Conservation (phyloP, 345 rosid species). For the Populus tremula region DNA sequence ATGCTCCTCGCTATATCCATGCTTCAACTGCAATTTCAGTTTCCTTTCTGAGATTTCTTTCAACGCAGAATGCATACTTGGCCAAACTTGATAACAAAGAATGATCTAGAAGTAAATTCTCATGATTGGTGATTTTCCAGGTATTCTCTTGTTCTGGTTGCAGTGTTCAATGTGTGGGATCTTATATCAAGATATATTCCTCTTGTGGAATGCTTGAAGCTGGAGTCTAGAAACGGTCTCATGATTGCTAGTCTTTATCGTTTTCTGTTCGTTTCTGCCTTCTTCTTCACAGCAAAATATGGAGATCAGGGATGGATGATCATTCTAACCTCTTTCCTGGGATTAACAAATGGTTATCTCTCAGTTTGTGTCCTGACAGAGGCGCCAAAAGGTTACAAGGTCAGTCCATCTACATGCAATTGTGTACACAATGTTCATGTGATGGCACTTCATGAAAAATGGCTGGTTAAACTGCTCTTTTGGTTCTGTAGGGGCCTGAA, state of each 20-base stretch:
- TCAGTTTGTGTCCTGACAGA: constrained; percentile 74
- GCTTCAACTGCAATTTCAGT: no score
- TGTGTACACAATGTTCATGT: background rate
- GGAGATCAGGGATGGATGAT: constrained; percentile 96
- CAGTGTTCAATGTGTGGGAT: constrained; percentile 66
- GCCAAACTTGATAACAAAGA: no score
- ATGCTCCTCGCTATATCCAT: no score
- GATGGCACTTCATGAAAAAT: background rate
- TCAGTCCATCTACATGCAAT: constrained; percentile 18
- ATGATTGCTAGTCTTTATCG: constrained; percentile 51
- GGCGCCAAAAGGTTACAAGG: constrained; percentile 90
- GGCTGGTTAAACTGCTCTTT: background rate
- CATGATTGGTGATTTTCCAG: constrained; percentile 25
- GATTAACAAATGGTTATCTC: constrained; percentile 72
- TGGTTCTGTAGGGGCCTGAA: constrained; percentile 68
- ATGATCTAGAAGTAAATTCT: background rate
- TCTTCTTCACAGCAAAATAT: constrained; percentile 78
- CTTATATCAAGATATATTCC: constrained; percentile 63
- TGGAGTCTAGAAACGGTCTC: constrained; percentile 67
- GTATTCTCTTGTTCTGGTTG: constrained; percentile 68
- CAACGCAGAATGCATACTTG: no score
- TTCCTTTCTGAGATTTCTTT: no score
- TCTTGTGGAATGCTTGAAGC: constrained; percentile 44
- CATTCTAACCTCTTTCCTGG: constrained; percentile 57
- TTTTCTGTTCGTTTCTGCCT: constrained; percentile 60